Percentiles rank a stretch among this genome's conserved stretches.
phyloP scores from a whole-genome alignment of 805 yeast genomes.

The Hanseniaspora taiwanica region DNA sequence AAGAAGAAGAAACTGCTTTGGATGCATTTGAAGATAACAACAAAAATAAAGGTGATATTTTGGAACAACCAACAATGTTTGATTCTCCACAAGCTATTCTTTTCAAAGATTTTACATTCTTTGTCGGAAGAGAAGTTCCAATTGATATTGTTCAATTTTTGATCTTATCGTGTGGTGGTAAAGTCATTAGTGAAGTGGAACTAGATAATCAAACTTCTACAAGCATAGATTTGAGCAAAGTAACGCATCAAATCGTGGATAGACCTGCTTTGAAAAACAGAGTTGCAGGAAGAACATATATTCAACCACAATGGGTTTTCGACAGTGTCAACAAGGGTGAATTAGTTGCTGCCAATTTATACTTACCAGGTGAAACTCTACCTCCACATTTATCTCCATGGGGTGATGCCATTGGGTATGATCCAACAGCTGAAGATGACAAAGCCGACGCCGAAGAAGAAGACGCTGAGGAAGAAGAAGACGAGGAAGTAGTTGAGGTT shows the following conservation, averaged over 20 bases:
- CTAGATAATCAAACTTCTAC: conserved; percentile 47
- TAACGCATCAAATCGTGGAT: conserved; percentile 91
- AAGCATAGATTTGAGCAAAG: conserved; percentile 45
- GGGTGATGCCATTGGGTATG: conserved; percentile 90
- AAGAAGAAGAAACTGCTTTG: conserved; percentile 34
- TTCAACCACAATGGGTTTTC: conserved; percentile 97
- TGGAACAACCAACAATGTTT: conserved; percentile 55
- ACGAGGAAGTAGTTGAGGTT: conserved; percentile 38
- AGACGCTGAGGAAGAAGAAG: conserved; percentile 37
- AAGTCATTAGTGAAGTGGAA: conserved; percentile 73
- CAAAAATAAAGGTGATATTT: conserved; percentile 51
- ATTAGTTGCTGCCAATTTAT: conserved; percentile 62
- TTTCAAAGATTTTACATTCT: conserved; percentile 67
- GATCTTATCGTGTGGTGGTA: conserved; percentile 77
- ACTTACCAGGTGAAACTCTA: conserved; percentile 87
- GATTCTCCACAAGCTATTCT: conserved; percentile 50
- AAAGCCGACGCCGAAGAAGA: conserved; percentile 30
- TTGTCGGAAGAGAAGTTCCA: conserved; percentile 90
- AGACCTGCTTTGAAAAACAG: conserved; percentile 69
- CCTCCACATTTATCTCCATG: conserved; percentile 98
- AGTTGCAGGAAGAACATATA: conserved; percentile 82
- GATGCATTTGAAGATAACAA: conserved; percentile 60
- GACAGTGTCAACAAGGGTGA: conserved; percentile 74
- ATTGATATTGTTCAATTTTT: conserved; percentile 82
- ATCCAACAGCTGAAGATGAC: conserved; percentile 51